Evolutionary conservation across 768 basidiomycete species (phyloP).

Genomic region (Arthromyces matolae): DNA sequence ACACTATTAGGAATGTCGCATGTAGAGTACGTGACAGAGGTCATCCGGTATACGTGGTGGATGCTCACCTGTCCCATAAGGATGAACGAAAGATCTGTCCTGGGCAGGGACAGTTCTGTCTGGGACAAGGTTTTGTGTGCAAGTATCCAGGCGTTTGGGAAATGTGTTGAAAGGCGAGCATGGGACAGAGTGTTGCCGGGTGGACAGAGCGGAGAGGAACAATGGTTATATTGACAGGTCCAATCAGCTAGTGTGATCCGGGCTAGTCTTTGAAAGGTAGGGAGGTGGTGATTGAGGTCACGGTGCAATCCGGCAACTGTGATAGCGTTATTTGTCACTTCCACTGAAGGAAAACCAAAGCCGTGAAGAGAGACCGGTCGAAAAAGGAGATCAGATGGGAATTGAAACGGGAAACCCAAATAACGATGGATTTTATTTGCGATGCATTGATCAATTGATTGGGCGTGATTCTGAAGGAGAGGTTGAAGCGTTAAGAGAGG

Average conservation of each 20-base stretch:
- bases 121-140: no score
- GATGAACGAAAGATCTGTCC: no score
- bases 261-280: slow-evolving; percentile 12
- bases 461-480: neutral
- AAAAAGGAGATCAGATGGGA: neutral
- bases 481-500: slow-evolving; percentile 1
- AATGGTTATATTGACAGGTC: slow-evolving; percentile 10
- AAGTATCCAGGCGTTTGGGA: neutral
- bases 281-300: slow-evolving; percentile 20
- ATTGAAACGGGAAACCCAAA: neutral
- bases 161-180: neutral
- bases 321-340: no score
- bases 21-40: no score
- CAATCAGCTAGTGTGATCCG: slow-evolving; percentile 16
- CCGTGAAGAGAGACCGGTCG: no score
- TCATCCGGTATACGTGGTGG: no score
- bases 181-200: neutral
- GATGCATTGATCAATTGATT: slow-evolving; percentile 9
- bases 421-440: no score
- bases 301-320: no score
- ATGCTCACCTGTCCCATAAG: no score
- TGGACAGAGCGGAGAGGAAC: neutral
- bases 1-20: no score
- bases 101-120: no score
- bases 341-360: no score